A percentile compares a stretch with the other conserved stretches of the same genome.
Conservation (phyloP, 495 filamentous ascomycete genomes). For the Corynascus novoguineensis region DNA sequence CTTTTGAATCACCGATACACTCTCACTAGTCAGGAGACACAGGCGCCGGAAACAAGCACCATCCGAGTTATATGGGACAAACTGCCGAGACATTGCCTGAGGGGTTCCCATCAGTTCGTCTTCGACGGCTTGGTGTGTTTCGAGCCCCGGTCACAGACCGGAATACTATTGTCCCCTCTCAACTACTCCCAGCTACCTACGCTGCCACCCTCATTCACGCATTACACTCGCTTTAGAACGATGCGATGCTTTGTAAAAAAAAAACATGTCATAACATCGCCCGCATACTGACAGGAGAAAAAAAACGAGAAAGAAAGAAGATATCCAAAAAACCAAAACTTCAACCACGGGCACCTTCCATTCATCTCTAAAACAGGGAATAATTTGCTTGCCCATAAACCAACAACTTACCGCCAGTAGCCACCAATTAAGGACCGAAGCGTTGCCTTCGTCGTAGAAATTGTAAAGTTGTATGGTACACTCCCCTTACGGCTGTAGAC, state of each 20-base stretch:
- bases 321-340: constrained; percentile 5
- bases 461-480: constrained; percentile 11
- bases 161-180: background rate
- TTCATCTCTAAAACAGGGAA: constrained; percentile 4
- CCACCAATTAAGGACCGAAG: constrained; percentile 9
- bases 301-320: background rate
- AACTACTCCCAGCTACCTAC: background rate
- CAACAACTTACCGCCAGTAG: constrained; percentile 12
- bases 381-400: constrained; percentile 1
- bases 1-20: too few species aligned
- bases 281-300: background rate
- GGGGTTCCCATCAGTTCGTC: background rate
- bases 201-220: background rate
- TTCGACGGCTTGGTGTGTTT: background rate
- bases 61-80: background rate
- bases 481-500: constrained; percentile 2
- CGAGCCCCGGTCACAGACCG: constrained; percentile 12
- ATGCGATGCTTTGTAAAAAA: constrained; percentile 6
- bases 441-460: constrained; percentile 5
- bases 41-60: background rate
- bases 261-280: constrained; percentile 9
- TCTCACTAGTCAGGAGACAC: too few species aligned
- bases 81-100: background rate
- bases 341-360: background rate
- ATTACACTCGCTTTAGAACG: constrained; percentile 4